Evolutionary conservation across 306 rosid species (phyloP).

Genomic region (peach (Prunus persica)): Prunus_persica_NCBIv2 NC_034014.1:27311501-27312000

Average conservation of each 20-base stretch:
- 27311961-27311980: not conserved
- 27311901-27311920: not conserved
- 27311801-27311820: slow-evolving; percentile 27
- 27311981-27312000: not conserved
- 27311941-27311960: not conserved
- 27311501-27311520: slow-evolving; percentile 69
- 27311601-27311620: slow-evolving; percentile 96
- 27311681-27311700: slow-evolving; percentile 87
- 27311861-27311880: not conserved
- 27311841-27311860: not conserved
- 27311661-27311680: slow-evolving; percentile 94
- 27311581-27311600: slow-evolving; percentile 87
- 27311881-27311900: not conserved
- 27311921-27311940: not conserved
- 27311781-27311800: slow-evolving; percentile 62
- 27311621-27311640: slow-evolving; percentile 92
- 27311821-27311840: slow-evolving; percentile 3
- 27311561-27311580: slow-evolving; percentile 72
- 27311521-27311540: slow-evolving; percentile 56
- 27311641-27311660: slow-evolving; percentile 95
- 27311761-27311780: slow-evolving; percentile 58
- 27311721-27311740: slow-evolving; percentile 75
- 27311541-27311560: slow-evolving; percentile 36
- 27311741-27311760: slow-evolving; percentile 64
- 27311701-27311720: slow-evolving; percentile 98